Base-by-base conservation (phyloP, 1,284 basidiomycete species). In the Pyrrhoderma lamaoense region DNA sequence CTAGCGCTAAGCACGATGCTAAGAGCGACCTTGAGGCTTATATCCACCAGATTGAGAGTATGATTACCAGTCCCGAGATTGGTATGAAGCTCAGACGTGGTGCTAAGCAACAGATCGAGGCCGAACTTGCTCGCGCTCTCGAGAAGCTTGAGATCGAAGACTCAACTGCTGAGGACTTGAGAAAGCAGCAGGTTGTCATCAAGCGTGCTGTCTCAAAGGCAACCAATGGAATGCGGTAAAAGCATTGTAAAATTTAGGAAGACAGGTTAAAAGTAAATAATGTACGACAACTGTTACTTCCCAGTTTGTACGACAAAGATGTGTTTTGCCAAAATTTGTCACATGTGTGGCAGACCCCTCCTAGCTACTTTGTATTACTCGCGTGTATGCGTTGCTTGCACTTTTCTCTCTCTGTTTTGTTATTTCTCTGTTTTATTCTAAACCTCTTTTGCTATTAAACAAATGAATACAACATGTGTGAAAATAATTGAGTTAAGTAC, bases 61-160 rank as follows among this genome's bases (percentile, higher is more conserved):
- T 90, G 58, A 92, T 95, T 72, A 89, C 89, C 52, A 88, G 86
- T 43, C 93, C 94, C 48, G 93, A 97, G 71, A 89, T 96, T 61
- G 88, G 88, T 64, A 88, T 92, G 83, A 97, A 96, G 77, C 84
- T 97, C 70, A 96, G 95, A 82, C 86, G 93, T 60, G 92, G 92
- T 65, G 89, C 93, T 52, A 93, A 93, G 76, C 68, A 78, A 45
- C 89, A 92, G 68, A 89, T 97, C 61, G 93, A 97, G 77, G 77
- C 87, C 62, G 94, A 96, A 76, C 89, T 97, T 58, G 93, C 94
- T 55, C 89, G 92, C 67, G 92, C 94, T 34, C 79, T 97, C 54
- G 94, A 97, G 82, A 91, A 91, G 75, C 77, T 97, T 64, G 93
- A 97, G 79, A 87, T 94, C 58, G 93, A 95, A 75, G 89, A 93